Percentiles rank a stretch among this genome's conserved stretches.
phyloP scores from a whole-genome alignment of 257 asterid species.

The Solanum sitiens region DNA sequence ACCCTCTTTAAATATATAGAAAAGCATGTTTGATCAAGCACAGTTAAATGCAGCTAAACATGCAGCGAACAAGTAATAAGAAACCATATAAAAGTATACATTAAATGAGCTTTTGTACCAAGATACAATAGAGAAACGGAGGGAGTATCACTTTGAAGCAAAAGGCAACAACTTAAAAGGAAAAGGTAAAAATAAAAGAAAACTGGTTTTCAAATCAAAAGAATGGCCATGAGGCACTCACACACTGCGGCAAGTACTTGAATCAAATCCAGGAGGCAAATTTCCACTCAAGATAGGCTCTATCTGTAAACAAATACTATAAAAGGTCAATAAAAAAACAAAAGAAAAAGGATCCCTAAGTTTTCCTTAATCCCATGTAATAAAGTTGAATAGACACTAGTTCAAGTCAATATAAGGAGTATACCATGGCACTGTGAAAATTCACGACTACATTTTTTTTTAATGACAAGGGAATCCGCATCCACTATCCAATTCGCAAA shows the following conservation, averaged over 20 bases:
- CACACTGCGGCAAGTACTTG: conserved; percentile 89
- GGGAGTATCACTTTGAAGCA: neutral
- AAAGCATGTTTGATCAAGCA: neutral
- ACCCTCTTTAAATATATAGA: neutral
- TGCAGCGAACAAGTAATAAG: neutral
- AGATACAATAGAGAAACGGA: neutral
- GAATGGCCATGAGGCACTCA: conserved; percentile 31
- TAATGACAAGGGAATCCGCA: neutral
- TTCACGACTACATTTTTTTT: neutral
- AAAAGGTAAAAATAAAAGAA: neutral
- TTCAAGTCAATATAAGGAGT: neutral
- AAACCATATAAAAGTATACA: neutral
- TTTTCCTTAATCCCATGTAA: neutral
- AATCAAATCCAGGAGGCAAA: conserved; percentile 79
- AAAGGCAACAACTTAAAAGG: neutral
- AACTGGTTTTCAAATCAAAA: neutral
- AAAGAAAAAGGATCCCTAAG: neutral
- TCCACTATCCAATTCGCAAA: neutral
- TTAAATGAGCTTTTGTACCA: neutral
- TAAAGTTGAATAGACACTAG: neutral
- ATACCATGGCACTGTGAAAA: neutral
- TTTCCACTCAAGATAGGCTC: conserved; percentile 87
- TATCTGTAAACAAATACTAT: conserved; percentile 45
- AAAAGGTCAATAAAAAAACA: neutral
- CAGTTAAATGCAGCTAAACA: neutral